Evolutionary conservation across 176 grass and related monocot genomes (phyloP), one percentile per base, ranked within the genome.

Genomic region (Rhynchospora pubera): DNA sequence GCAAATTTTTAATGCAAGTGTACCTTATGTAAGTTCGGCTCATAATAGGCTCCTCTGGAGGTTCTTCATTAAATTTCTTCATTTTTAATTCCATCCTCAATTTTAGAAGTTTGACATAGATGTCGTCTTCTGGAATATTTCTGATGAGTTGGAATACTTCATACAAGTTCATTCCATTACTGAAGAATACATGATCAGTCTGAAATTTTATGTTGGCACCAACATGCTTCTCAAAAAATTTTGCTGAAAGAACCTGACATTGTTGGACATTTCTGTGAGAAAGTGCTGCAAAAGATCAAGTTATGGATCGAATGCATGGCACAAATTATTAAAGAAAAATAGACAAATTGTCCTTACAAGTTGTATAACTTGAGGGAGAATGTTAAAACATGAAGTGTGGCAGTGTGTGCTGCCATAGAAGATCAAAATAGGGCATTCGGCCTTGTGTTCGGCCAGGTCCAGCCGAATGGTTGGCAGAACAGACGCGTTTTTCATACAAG

Each of bases 141-240:
- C 65, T 87, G 21, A 92, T 69, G 18, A 30, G 23, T 57, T 89
- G 82, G 62, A 85, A 78, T 22, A 92, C 64, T 14, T 71, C 53
- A 85, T 92, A 89, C 45, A 92, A 79, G 66, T 78, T 90, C 39
- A 61, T 83, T 67, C 62, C 88, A 73, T 81, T 96, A 70, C 52
- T 45, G n/a, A 96, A 84, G 64, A 88, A 90, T 71, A 95, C 89
- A 82, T 85, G 83, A 21, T 72, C 64, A 78, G 89, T 92, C 80
- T 87, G 88, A 67, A 90, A 90, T 22, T 66, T 78, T 44, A 82
- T 66, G 8, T 30, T 13, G 48, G 22, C 62, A 58, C 84, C 79
- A 53, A 82, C 88, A 85, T 90, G 86, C 76, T 72, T 82, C 86
- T 90, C 88, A 39, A 92, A 96, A 73, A 88, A 23, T 57, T 61